phyloP scores from a whole-genome alignment of 768 basidiomycete species.

The Floccularia luteovirens region DNA sequence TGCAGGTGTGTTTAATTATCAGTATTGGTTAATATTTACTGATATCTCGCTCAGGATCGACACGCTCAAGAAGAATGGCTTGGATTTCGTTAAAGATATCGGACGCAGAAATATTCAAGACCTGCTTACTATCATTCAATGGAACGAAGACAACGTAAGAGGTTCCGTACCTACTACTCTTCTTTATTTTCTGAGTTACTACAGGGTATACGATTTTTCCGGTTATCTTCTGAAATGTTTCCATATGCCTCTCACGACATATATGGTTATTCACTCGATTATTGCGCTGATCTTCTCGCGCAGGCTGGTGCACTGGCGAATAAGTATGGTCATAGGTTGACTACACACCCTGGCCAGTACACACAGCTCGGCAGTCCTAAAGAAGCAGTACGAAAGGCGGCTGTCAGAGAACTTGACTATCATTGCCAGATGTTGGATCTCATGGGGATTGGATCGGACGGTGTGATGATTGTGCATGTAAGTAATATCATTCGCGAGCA shows the following conservation, averaged over 20 bases:
- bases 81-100: slow-evolving; percentile 76
- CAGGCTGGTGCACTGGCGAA: slow-evolving; percentile 60
- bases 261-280: slow-evolving; percentile 78
- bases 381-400: slow-evolving; percentile 63
- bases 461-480: slow-evolving; percentile 84
- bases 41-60: slow-evolving; percentile 46
- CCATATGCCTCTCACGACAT: slow-evolving; percentile 81
- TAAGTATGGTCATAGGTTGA: slow-evolving; percentile 70
- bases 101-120: slow-evolving; percentile 72
- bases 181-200: not conserved
- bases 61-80: slow-evolving; percentile 72
- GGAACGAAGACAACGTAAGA: slow-evolving; percentile 81
- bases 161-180: not conserved
- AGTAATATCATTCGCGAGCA: slow-evolving; percentile 11
- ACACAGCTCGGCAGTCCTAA: slow-evolving; percentile 79
- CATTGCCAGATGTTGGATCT: slow-evolving; percentile 84
- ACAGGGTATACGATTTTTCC: slow-evolving; percentile 76
- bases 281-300: slow-evolving; percentile 49
- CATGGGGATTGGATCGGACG: slow-evolving; percentile 78
- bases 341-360: slow-evolving; percentile 85
- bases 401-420: slow-evolving; percentile 76
- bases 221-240: slow-evolving; percentile 89
- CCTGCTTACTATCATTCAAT: slow-evolving; percentile 68
- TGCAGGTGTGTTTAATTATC: slow-evolving; percentile 34
- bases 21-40: not conserved